Base-by-base conservation (phyloP, 1,284 basidiomycete genomes). In the Boletus smithii region DNA sequence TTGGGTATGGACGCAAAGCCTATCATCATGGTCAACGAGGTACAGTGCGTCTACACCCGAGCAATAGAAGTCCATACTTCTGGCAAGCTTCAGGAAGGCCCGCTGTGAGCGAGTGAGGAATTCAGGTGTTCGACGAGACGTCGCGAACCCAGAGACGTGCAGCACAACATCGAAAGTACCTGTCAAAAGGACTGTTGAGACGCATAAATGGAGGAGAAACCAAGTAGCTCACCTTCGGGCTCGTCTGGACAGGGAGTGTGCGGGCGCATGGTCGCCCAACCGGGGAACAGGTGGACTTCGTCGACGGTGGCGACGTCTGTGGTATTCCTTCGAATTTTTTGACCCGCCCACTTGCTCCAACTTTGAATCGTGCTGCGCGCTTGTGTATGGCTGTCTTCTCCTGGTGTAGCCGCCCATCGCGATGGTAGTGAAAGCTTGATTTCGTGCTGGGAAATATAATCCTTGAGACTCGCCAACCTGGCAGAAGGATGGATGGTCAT, bases 11-110 rank as follows among this genome's bases (percentile, higher is more conserved):
- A 70, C 18, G 82, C 84, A 57, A 83, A 84, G 20, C 75, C 84
- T 87, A 49, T 29, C 14, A 50, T 33, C 8, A 33, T n/a, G 31
- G 42, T 49, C 46, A 46, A 34, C 24, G n/a, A 20, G 26, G 42
- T 24, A 35, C 36, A 17, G 5, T 26, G 17, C 14, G 16, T 27
- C 11, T 14, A 33, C 17, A 10, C 7, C 20, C 14, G 16, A 38
- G 30, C 33, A 31, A 36, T 13, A 26, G 17, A 11, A 44, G 11
- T 26, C 24, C 72, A 32, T 58, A 90, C 91, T 75, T 74, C 83
- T 87, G 8, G 90, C 91, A 33, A 93, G 67, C 17, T 77, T 75
- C 48, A 92, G 73, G 56, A 93, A 88, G 0, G 87, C 81, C 11
- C 77, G 75, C 51, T 92, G 89, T 1, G 87, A 82, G 5, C 88